Percentiles rank a stretch among this genome's conserved stretches.
phyloP scores from a whole-genome alignment of 2,329 filamentous ascomycete genomes.

The Apiospora phragmitis region DNA sequence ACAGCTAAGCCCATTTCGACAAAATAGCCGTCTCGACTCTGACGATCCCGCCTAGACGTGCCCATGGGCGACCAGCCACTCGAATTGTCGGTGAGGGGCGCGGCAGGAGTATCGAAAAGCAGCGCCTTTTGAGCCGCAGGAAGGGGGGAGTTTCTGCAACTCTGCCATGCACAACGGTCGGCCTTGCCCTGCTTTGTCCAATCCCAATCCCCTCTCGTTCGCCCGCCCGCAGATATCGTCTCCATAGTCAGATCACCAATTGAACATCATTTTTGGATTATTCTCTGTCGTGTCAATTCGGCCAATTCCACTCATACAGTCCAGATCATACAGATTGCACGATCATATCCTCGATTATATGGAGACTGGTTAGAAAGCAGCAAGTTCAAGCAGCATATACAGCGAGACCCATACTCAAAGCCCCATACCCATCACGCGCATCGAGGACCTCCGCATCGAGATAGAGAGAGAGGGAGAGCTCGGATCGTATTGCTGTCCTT shows the following conservation, averaged over 20 bases:
- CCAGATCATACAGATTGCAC: background rate
- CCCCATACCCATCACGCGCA: background rate
- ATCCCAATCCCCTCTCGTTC: slow-evolving; percentile 10
- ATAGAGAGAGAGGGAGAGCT: background rate
- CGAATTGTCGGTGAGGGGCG: slow-evolving; percentile 35
- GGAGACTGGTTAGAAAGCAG: background rate
- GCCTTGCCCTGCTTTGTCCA: slow-evolving; percentile 7
- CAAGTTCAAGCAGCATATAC: background rate
- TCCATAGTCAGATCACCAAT: slow-evolving; percentile 4
- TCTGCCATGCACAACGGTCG: background rate
- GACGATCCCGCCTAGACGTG: slow-evolving; percentile 6
- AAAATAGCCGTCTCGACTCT: slow-evolving; percentile 4
- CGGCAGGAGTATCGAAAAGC: slow-evolving; percentile 4
- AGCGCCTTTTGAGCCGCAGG: background rate
- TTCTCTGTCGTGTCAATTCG: background rate
- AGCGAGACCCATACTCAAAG: background rate
- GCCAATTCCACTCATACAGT: background rate
- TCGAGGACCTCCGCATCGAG: no score
- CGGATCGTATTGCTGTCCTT: slow-evolving; percentile 4
- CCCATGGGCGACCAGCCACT: slow-evolving; percentile 29
- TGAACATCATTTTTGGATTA: background rate
- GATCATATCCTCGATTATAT: slow-evolving; percentile 5
- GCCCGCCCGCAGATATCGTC: background rate
- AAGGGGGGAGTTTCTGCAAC: slow-evolving; percentile 2
- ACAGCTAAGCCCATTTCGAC: slow-evolving; percentile 7